Percentiles rank a stretch among this genome's conserved stretches.
Evolutionary conservation across 305 asterid genomes (phyloP).

Genomic region (Fraxinus nigra): DNA sequence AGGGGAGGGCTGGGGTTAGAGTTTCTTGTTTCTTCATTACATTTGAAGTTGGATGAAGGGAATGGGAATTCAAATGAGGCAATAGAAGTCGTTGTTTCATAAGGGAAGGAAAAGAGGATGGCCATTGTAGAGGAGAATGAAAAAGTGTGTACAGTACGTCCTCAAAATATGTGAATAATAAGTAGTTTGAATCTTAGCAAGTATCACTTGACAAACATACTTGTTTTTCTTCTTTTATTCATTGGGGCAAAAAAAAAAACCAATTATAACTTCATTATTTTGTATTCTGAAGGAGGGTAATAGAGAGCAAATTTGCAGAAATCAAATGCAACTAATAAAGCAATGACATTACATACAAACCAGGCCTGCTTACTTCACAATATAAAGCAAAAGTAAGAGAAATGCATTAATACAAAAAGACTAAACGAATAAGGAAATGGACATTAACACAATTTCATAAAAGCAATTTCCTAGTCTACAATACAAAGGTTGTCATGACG

Average conservation of each 20-base stretch:
- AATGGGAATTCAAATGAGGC: background rate
- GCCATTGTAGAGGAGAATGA: background rate
- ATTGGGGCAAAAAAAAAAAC: background rate
- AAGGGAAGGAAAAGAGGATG: background rate
- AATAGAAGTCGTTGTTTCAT: background rate
- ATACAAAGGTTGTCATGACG: constrained; percentile 49
- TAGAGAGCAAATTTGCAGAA: constrained; percentile 8
- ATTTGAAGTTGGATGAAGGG: background rate
- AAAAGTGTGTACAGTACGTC: background rate
- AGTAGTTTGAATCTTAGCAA: background rate
- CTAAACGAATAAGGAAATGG: background rate
- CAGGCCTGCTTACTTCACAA: constrained; percentile 11
- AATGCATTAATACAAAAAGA: background rate
- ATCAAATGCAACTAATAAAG: background rate
- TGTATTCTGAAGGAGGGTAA: background rate
- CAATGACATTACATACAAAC: constrained; percentile 21
- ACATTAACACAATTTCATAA: constrained; percentile 8
- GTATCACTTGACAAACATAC: background rate
- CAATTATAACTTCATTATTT: background rate
- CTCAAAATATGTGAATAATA: background rate
- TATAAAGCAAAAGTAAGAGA: constrained; percentile 8
- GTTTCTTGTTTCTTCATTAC: background rate
- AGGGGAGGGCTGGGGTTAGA: background rate
- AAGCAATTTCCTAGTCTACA: constrained; percentile 37
- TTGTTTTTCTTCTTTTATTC: background rate